These are phyloP conservation scores for Alternaria sp. DNA, from an alignment of 2,329 filamentous ascomycete genomes.

Conservation along the genomic window DNA sequence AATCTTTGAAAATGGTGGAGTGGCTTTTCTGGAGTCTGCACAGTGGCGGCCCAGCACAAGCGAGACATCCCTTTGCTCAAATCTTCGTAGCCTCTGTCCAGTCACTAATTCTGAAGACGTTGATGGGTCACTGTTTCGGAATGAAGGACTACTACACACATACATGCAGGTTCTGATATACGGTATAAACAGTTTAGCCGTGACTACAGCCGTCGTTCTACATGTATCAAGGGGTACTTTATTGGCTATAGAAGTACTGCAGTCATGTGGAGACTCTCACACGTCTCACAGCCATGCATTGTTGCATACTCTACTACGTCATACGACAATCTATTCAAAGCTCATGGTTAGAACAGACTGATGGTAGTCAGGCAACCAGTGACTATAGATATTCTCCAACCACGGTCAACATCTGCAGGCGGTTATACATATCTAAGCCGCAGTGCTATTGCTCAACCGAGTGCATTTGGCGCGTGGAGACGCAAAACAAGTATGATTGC, in stretches of 20 bases:
- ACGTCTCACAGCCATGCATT: not conserved
- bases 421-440: not conserved
- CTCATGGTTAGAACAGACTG: not conserved
- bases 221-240: not conserved
- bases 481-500: not conserved
- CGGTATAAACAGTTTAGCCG: not conserved
- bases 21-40: not conserved
- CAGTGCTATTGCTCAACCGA: not conserved
- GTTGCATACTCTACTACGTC: not conserved
- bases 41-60: not conserved
- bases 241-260: not conserved
- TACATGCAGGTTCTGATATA: not conserved
- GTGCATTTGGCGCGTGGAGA: not conserved
- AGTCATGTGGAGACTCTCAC: not conserved
- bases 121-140: not conserved
- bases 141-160: slow-evolving; percentile 1
- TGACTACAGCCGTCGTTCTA: not conserved
- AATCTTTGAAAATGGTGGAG: not conserved
- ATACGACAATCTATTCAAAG: not conserved
- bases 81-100: not conserved
- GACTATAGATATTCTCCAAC: not conserved
- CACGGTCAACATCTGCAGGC: not conserved
- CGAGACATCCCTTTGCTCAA: not conserved
- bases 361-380: not conserved
- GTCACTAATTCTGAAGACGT: not conserved